These are phyloP conservation scores for Tetrahymena thermophila DNA, from an alignment of 73 alveolate genomes.

Conservation along the genomic window DNA sequence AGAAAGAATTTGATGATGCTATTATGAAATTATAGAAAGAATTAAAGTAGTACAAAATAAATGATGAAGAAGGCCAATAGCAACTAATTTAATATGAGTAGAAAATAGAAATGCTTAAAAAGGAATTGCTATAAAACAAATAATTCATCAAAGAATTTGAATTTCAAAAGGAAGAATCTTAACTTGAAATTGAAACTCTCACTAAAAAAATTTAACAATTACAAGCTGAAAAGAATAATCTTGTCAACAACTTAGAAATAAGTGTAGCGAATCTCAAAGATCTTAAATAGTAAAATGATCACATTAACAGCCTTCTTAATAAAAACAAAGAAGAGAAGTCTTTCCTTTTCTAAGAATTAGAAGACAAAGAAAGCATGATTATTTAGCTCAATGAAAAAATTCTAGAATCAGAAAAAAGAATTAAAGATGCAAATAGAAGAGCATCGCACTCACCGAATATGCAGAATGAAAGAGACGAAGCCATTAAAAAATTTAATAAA, in stretches of 20 bases:
- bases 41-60: neutral
- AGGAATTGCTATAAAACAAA: neutral
- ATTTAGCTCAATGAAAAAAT: neutral
- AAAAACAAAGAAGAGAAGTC: neutral
- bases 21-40: neutral
- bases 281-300: neutral
- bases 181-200: neutral
- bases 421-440: neutral
- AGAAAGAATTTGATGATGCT: neutral
- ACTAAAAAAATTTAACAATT: neutral
- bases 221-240: neutral
- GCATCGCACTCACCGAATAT: neutral
- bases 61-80: neutral
- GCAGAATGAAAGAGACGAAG: neutral
- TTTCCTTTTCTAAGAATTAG: neutral
- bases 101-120: neutral
- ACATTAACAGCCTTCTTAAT: neutral
- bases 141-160: neutral
- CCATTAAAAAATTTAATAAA: neutral
- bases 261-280: neutral
- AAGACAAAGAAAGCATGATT: neutral
- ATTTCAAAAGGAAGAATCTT: neutral
- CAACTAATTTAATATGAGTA: neutral
- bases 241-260: neutral
- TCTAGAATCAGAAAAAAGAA: neutral